Percentiles rank a stretch among this genome's conserved stretches.
Evolutionary conservation across 2,329 filamentous ascomycete genomes (phyloP).

Genomic region (Chaetomium olivaceum): DNA sequence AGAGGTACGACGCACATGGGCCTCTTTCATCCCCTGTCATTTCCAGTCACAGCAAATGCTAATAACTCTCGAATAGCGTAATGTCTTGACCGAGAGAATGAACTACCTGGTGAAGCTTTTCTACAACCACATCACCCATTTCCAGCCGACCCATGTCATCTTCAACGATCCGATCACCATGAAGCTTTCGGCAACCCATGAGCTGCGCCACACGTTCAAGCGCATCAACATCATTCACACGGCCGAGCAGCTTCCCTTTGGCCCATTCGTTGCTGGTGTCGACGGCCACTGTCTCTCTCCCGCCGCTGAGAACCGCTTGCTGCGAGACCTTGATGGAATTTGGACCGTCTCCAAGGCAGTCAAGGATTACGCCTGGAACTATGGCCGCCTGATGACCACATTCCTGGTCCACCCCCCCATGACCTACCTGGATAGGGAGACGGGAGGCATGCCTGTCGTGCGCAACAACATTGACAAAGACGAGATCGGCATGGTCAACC

Average conservation of each 20-base stretch:
- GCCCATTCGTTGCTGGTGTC: slow-evolving; percentile 30
- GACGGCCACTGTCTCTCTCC: slow-evolving; percentile 31
- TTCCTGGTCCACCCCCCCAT: slow-evolving; percentile 30
- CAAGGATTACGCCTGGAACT: slow-evolving; percentile 28
- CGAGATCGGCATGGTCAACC: slow-evolving; percentile 34
- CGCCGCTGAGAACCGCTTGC: slow-evolving; percentile 24
- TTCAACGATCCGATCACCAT: slow-evolving; percentile 35
- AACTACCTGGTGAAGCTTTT: slow-evolving; percentile 24
- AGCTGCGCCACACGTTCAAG: slow-evolving; percentile 23
- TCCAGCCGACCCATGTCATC: slow-evolving; percentile 32
- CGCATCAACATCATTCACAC: slow-evolving; percentile 32
- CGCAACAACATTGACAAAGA: slow-evolving; percentile 32
- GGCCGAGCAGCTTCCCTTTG: slow-evolving; percentile 34
- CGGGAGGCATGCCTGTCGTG: slow-evolving; percentile 23
- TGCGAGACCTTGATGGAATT: slow-evolving; percentile 31
- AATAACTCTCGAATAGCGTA: slow-evolving; percentile 9
- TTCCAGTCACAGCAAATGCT: background rate
- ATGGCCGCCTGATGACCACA: slow-evolving; percentile 30
- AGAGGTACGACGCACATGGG: slow-evolving; percentile 21
- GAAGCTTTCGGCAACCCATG: slow-evolving; percentile 28
- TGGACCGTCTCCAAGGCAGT: slow-evolving; percentile 33
- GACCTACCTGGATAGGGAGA: slow-evolving; percentile 29
- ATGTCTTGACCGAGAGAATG: slow-evolving; percentile 23
- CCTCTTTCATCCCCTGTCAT: background rate
- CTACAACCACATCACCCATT: slow-evolving; percentile 20